Evolutionary conservation across 148 eudicot genomes (phyloP).

Genomic region (Rhododendron griersonianum): DNA sequence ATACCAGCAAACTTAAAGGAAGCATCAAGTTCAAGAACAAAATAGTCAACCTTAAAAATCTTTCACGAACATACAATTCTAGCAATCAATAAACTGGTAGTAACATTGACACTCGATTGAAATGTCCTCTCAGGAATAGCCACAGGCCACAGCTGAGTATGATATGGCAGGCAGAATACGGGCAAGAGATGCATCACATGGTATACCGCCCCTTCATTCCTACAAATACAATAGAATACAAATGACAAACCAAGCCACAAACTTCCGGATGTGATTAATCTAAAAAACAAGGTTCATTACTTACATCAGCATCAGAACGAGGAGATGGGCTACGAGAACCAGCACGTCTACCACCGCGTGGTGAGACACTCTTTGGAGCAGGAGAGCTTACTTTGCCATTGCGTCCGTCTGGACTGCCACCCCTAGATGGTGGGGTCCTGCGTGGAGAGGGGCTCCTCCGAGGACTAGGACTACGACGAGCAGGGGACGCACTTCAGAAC

Average conservation of each 20-base stretch:
- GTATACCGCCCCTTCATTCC: constrained; percentile 29
- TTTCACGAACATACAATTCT: constrained; percentile 7
- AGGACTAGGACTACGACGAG: constrained; percentile 51
- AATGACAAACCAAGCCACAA: not conserved
- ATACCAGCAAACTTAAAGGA: constrained; percentile 4
- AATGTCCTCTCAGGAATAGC: constrained; percentile 4
- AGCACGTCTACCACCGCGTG: constrained; percentile 40
- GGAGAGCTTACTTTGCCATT: constrained; percentile 45
- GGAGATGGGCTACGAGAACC: constrained; percentile 85
- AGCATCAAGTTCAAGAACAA: constrained; percentile 16
- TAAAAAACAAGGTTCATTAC: constrained; percentile 9
- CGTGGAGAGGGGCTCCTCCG: constrained; percentile 65
- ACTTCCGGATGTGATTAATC: not conserved
- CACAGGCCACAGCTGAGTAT: constrained; percentile 10
- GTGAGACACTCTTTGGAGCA: constrained; percentile 54
- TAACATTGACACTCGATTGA: constrained; percentile 11
- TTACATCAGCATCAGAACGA: constrained; percentile 82
- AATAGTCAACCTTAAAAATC: constrained; percentile 21
- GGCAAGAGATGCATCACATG: constrained; percentile 9
- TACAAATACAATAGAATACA: constrained; percentile 9
- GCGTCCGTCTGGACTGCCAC: constrained; percentile 47
- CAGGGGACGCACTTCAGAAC: constrained; percentile 63
- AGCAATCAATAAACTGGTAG: constrained; percentile 13
- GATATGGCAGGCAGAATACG: not conserved
- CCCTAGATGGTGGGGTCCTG: constrained; percentile 44